Evolutionary conservation across 805 yeast genomes (phyloP).

Genomic region (Sungouiella blattae): DNA sequence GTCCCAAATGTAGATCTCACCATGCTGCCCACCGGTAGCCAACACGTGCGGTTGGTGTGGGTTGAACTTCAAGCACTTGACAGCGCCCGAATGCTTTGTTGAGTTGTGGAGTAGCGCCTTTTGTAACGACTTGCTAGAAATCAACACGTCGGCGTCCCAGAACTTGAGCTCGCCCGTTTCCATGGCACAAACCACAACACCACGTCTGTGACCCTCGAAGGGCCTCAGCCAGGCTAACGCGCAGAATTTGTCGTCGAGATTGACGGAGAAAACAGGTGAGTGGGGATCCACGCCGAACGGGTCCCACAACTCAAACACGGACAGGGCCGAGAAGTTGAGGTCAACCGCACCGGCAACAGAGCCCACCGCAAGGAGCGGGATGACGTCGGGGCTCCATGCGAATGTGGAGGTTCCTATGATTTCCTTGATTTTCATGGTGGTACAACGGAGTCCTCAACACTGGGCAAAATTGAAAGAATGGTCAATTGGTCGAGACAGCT

Average conservation of each 20-base stretch:
- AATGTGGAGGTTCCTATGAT: slow-evolving; percentile 86
- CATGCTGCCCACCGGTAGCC: slow-evolving; percentile 85
- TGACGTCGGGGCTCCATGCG: slow-evolving; percentile 83
- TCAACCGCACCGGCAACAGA: slow-evolving; percentile 96
- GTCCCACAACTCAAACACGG: slow-evolving; percentile 79
- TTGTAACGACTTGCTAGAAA: slow-evolving; percentile 37
- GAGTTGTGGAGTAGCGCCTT: slow-evolving; percentile 49
- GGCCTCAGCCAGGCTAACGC: slow-evolving; percentile 81
- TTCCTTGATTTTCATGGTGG: slow-evolving; percentile 61
- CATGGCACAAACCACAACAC: slow-evolving; percentile 80
- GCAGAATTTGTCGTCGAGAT: slow-evolving; percentile 50
- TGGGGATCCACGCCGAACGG: slow-evolving; percentile 41
- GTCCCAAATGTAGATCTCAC: slow-evolving; percentile 92
- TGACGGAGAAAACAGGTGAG: slow-evolving; percentile 32
- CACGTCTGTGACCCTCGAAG: slow-evolving; percentile 43
- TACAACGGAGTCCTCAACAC: too few species aligned
- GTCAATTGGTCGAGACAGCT: too few species aligned
- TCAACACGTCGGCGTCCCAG: slow-evolving; percentile 63
- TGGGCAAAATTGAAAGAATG: too few species aligned
- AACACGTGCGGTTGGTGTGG: slow-evolving; percentile 66
- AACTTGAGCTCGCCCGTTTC: slow-evolving; percentile 79
- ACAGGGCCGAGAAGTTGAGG: slow-evolving; percentile 74
- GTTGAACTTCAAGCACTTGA: slow-evolving; percentile 72
- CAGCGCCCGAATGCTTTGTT: slow-evolving; percentile 62
- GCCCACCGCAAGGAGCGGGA: slow-evolving; percentile 83